Conservation (phyloP, 1,284 basidiomycete species). For the Boletus smithii region DNA sequence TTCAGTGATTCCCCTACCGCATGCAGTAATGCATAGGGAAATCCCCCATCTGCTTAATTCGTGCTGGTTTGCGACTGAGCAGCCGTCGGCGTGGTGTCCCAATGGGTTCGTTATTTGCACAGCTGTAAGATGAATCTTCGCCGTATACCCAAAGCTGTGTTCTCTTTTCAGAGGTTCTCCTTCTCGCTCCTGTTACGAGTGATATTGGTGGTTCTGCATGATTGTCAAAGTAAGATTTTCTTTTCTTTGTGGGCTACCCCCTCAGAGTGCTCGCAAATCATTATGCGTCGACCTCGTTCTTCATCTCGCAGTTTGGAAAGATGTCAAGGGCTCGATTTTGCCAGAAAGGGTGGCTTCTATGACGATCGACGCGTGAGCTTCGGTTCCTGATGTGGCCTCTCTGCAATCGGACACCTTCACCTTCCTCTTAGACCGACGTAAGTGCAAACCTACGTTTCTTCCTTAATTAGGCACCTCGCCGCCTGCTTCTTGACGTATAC, state of each 20-base stretch:
- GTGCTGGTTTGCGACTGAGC: slow-evolving; percentile 5
- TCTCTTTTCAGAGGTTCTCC: slow-evolving; percentile 11
- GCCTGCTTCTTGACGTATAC: slow-evolving; percentile 26
- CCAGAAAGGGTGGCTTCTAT: slow-evolving; percentile 23
- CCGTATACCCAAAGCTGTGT: slow-evolving; percentile 13
- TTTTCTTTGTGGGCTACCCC: background rate
- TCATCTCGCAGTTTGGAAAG: slow-evolving; percentile 15
- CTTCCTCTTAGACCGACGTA: slow-evolving; percentile 16
- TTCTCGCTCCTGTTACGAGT: slow-evolving; percentile 4
- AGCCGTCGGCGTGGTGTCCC: slow-evolving; percentile 5
- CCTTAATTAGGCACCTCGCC: slow-evolving; percentile 5
- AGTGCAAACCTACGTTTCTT: slow-evolving; percentile 5
- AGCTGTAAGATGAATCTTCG: slow-evolving; percentile 29
- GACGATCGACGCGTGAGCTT: slow-evolving; percentile 29
- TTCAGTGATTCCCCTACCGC: slow-evolving; percentile 8
- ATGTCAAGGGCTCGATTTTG: slow-evolving; percentile 21
- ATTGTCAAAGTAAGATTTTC: background rate
- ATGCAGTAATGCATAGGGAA: slow-evolving; percentile 11
- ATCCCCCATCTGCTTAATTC: slow-evolving; percentile 7
- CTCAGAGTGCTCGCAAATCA: slow-evolving; percentile 4
- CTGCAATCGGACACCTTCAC: slow-evolving; percentile 3
- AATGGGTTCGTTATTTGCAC: slow-evolving; percentile 17
- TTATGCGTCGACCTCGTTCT: slow-evolving; percentile 1
- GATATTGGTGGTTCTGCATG: background rate
- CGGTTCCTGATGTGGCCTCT: slow-evolving; percentile 25